Evolutionary conservation across 305 asterid species (phyloP), one percentile per base, ranked within the genome.

Genomic region (Fraxinus floribunda): DNA sequence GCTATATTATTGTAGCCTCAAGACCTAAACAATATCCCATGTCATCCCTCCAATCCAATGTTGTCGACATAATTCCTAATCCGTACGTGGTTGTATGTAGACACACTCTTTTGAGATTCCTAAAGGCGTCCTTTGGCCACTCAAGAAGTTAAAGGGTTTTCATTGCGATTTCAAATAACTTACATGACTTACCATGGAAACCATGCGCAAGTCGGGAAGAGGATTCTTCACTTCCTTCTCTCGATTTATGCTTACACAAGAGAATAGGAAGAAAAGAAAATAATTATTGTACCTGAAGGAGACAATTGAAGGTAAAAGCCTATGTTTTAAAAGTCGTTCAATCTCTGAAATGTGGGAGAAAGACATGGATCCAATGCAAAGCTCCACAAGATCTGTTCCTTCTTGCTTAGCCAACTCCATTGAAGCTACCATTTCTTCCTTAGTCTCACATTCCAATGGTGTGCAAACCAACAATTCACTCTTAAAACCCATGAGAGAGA

Each of bases 351-450:
- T 73, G 78, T 90, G 87, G 70, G 92, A 84, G 86, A 86, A 89
- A 34, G 89, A 83, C 72, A 92, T 80, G 77, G 87, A 86, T 46
- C 83, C 86, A 52, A 92, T 66, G 82, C 92, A 89, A 22, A 92
- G 89, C 75, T 92, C 96, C 38, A 89, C 92, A 6, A 90, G 83
- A 66, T 87, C 86, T 52, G 94, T 94, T 75, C 96, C 96, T 88
- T 90, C 89, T 82, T 79, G 75, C 87, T 84, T 88, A 15, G 96
- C 93, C 81, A 85, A 66, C 52, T 80, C 78, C 87, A 92, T 89
- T 4, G 84, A 76, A 30, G 76, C 78, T 49, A 84, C 22, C 89
- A 90, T 87, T 88, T 89, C 92, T 75, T 88, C 88, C 30, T 16
- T 80, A 71, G 83, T 89, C 70, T 88, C 88, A 66, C 93, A 87